Base-by-base conservation (phyloP, 2,329 filamentous ascomycete genomes). In the Lachnellula arida region DNA sequence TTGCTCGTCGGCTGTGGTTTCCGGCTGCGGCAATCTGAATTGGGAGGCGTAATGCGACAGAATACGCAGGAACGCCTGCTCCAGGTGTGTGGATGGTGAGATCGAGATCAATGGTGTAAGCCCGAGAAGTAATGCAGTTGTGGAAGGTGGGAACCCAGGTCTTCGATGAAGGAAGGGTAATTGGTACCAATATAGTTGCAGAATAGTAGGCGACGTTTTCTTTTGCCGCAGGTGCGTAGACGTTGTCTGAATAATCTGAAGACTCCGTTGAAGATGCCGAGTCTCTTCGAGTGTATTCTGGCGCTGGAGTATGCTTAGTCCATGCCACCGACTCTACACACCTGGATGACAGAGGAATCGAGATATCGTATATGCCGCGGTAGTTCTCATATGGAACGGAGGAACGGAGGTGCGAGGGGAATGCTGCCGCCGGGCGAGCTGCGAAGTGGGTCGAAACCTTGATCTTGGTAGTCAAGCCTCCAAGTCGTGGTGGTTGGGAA, bases 61-160 rank as follows among this genome's bases (percentile, higher is more conserved):
- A 66, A 34, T 72, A 64, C 63, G 54, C 69, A 71, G 51, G 74
- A 69, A 69, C 58, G 6, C 65, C 67, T 47, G 75, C 70, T 19
- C 74, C 74, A 0, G 78, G 75, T 0, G 78, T 76, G 62, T 80
- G 77, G 49, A 81, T 76, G 3, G 78, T 76, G 22, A 89, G 70
- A 14, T 75, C 74, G 55, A 89, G 71, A 52, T 83, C 79, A 14
- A 90, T 76, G 4, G 74, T 70, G 68, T 90, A 89, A 17, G 77
- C 72, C 51, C 87, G 78, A n/a, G 81, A 83, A 46, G 84, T 73
- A 52, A 89, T 77, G 68, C 86, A 90, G 40, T 80, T 78, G 73
- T 88, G 83, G 72, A 89, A 90, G 2, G 85, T 86, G 1, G 86
- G 87, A 19, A 87, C 72, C 67, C 87, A 87, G 25, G 78, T 73